These are phyloP conservation scores for Pichia sp. DNA, from an alignment of 1,139 yeast species.

Conservation along the genomic window DNA sequence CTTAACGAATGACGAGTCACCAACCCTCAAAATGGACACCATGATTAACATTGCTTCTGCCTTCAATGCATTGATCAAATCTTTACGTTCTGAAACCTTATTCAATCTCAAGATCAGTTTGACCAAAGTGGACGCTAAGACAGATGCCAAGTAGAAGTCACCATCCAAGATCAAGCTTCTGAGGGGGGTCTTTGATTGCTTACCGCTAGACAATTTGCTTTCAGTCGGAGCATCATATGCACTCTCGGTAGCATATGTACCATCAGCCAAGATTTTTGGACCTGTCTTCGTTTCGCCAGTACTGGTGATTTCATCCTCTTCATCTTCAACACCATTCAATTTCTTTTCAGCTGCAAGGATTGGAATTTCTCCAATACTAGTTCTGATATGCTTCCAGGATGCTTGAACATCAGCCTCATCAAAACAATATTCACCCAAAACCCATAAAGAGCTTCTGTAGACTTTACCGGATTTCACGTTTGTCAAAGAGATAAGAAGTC, in stretches of 20 bases:
- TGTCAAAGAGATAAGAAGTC: constrained; percentile 58
- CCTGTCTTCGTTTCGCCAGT: constrained; percentile 38
- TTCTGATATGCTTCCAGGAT: constrained; percentile 83
- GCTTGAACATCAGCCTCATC: constrained; percentile 69
- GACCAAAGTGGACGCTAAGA: constrained; percentile 79
- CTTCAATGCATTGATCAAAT: constrained; percentile 70
- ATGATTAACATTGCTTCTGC: constrained; percentile 93
- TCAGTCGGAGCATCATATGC: constrained; percentile 44
- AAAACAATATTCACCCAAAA: constrained; percentile 82
- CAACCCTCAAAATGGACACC: constrained; percentile 87
- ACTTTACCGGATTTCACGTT: constrained; percentile 81
- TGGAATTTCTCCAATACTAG: constrained; percentile 87
- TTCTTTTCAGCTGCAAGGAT: constrained; percentile 69
- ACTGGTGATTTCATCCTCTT: constrained; percentile 27
- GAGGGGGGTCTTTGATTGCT: constrained; percentile 52
- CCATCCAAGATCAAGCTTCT: constrained; percentile 80
- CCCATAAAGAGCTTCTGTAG: constrained; percentile 92
- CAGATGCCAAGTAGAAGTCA: constrained; percentile 87
- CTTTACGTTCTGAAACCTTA: constrained; percentile 46
- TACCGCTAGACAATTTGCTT: constrained; percentile 29
- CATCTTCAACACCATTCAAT: constrained; percentile 26
- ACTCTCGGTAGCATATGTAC: constrained; percentile 95
- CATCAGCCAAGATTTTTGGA: constrained; percentile 91
- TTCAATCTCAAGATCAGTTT: constrained; percentile 79
- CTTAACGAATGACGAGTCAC: constrained; percentile 69